Evolutionary conservation across 345 rosid genomes (phyloP).

Genomic region (Camelina hispida): DNA sequence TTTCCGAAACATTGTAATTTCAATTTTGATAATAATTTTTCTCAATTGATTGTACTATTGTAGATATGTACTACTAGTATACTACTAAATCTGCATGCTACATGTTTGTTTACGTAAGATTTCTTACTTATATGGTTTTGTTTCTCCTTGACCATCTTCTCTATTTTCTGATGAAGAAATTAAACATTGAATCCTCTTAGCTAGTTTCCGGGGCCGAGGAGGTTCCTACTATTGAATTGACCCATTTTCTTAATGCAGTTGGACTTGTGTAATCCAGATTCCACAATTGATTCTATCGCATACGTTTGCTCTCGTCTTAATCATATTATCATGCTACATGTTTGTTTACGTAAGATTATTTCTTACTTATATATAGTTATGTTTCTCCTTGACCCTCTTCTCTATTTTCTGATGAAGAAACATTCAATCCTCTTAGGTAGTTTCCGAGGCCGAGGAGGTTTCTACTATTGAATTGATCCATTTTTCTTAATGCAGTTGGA

Average conservation of each 20-base stretch:
- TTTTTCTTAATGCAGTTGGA: neutral
- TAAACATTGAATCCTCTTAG: no score
- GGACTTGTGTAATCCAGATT: neutral
- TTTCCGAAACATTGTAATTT: neutral
- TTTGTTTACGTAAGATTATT: no score
- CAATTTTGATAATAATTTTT: neutral
- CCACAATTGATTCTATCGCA: neutral
- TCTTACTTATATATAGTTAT: no score
- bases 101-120: neutral
- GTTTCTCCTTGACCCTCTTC: neutral
- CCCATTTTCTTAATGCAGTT: neutral
- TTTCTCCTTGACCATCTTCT: neutral
- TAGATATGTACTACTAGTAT: no score
- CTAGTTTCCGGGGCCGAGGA: no score
- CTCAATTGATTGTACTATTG: neutral
- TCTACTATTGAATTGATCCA: neutral
- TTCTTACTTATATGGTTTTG: neutral
- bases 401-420: no score
- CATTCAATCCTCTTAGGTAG: no score
- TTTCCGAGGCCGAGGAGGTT: no score
- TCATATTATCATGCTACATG: no score
- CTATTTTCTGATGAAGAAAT: no score
- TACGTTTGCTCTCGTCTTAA: neutral
- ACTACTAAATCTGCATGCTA: neutral
- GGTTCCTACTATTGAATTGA: neutral